These are phyloP conservation scores for Zasmidium citrigriseum DNA, from an alignment of 2,329 filamentous ascomycete genomes.

Conservation along the genomic window DNA sequence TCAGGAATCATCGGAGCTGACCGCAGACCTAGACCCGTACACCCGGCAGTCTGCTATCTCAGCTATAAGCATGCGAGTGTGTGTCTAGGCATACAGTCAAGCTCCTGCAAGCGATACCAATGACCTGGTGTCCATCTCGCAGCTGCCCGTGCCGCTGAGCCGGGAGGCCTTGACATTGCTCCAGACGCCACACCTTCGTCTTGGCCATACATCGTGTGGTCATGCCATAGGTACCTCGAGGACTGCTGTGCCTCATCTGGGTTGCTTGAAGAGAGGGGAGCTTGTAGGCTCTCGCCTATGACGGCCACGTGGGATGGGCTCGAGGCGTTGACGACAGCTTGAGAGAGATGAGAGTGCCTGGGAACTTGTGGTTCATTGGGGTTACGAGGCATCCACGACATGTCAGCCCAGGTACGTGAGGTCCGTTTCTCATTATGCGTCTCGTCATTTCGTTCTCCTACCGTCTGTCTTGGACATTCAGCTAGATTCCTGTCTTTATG, in stretches of 20 bases:
- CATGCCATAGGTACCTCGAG: background rate
- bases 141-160: background rate
- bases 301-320: background rate
- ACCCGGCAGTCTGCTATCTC: background rate
- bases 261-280: background rate
- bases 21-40: background rate
- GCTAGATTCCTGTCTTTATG: too few species aligned
- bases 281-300: background rate
- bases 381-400: too few species aligned
- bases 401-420: too few species aligned
- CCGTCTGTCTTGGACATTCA: too few species aligned
- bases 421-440: too few species aligned
- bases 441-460: too few species aligned
- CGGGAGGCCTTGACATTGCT: background rate
- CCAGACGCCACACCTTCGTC: background rate
- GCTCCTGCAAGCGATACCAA: background rate
- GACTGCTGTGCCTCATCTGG: background rate
- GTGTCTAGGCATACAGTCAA: background rate
- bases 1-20: background rate
- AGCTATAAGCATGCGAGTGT: background rate
- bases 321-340: background rate
- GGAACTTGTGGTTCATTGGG: too few species aligned
- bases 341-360: too few species aligned
- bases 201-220: background rate
- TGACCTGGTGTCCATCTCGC: background rate